Conservation (phyloP, 169 alveolate species). For the Cryptosporidium bovis region DNA sequence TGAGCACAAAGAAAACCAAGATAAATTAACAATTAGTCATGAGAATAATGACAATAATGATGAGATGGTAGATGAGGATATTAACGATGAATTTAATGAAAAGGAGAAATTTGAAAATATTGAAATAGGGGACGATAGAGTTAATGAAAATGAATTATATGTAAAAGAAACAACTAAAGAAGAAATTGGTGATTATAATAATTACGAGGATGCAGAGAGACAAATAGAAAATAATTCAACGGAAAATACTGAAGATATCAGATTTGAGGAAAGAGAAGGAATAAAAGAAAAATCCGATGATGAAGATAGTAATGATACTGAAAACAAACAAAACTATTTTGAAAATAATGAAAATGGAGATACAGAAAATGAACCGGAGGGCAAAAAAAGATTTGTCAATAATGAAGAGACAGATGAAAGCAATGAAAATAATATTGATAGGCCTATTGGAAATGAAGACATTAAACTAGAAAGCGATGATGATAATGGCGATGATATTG, state of each 20-base stretch:
- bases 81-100: background rate
- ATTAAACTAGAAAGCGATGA: background rate
- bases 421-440: background rate
- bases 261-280: slow-evolving; percentile 1
- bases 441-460: background rate
- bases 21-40: too few relatives aligned
- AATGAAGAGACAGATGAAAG: background rate
- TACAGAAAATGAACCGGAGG: background rate
- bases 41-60: background rate
- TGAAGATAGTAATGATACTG: slow-evolving; percentile 1
- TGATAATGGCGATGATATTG: background rate
- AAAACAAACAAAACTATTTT: background rate
- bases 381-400: background rate
- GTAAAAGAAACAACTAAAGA: background rate
- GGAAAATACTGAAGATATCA: background rate
- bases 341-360: background rate
- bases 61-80: background rate
- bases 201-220: background rate
- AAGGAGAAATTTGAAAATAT: background rate
- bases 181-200: background rate
- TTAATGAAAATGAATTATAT: background rate
- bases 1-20: background rate
- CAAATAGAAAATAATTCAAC: background rate
- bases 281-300: background rate
- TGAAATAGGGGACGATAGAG: background rate